phyloP scores from a whole-genome alignment of 805 yeast genomes.

The Starmerella potacharoeniae region DNA sequence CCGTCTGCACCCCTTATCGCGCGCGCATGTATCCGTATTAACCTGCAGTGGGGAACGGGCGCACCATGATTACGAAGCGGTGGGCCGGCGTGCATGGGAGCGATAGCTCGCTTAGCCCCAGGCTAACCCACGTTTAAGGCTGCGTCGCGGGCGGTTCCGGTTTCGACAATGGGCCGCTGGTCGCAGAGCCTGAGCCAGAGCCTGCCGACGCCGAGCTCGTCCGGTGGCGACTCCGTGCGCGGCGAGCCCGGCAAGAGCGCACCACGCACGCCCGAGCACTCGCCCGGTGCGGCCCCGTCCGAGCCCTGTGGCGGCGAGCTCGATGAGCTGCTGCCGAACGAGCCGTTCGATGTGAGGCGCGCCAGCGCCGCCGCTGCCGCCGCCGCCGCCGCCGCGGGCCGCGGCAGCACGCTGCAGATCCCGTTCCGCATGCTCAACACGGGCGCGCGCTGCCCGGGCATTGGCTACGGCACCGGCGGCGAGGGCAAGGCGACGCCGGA shows the following conservation, averaged over 20 bases:
- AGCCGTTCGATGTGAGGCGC: neutral
- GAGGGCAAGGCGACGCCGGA: conserved; percentile 18
- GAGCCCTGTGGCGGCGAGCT: neutral
- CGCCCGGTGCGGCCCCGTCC: neutral
- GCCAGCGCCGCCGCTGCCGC: neutral
- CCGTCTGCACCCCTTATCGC: too few relatives aligned
- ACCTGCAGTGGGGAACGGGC: too few relatives aligned
- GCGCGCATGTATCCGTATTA: too few relatives aligned
- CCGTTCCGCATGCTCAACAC: conserved; percentile 34
- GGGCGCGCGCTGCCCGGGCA: conserved; percentile 52
- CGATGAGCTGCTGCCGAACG: neutral
- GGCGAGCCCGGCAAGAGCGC: too few relatives aligned
- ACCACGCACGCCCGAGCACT: too few relatives aligned
- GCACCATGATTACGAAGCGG: too few relatives aligned
- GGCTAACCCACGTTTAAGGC: too few relatives aligned
- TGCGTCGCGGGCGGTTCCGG: too few relatives aligned
- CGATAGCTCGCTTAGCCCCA: too few relatives aligned
- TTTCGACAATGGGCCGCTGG: neutral
- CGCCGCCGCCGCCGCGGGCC: too few relatives aligned
- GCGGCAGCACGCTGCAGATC: neutral
- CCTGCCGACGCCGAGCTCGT: neutral
- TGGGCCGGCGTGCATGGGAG: too few relatives aligned
- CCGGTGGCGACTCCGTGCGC: neutral
- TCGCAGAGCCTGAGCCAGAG: neutral
- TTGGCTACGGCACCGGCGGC: conserved; percentile 68